Conservation (phyloP, 2,329 filamentous ascomycete genomes). For the Metarhizium guizhouense region DNA sequence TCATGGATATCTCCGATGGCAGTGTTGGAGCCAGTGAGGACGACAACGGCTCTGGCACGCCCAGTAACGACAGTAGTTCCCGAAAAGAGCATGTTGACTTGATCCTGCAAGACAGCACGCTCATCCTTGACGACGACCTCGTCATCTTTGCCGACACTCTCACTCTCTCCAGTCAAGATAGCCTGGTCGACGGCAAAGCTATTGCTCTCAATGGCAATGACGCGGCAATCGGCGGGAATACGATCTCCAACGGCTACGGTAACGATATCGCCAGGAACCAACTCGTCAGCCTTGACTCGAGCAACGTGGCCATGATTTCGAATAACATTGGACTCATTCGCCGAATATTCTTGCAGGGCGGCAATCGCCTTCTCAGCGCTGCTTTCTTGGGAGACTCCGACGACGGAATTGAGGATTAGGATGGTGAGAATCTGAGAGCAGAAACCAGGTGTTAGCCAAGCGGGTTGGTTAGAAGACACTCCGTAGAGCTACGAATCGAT, state of each 20-base stretch:
- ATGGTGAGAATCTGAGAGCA: slow-evolving; percentile 78
- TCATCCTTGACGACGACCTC: slow-evolving; percentile 58
- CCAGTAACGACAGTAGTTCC: slow-evolving; percentile 95
- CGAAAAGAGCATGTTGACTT: slow-evolving; percentile 96
- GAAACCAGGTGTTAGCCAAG: background rate
- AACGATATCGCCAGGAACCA: slow-evolving; percentile 91
- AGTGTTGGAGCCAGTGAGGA: slow-evolving; percentile 79
- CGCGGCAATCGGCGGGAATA: slow-evolving; percentile 87
- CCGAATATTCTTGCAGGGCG: slow-evolving; percentile 96
- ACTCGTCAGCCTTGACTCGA: slow-evolving; percentile 87
- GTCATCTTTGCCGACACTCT: slow-evolving; percentile 86
- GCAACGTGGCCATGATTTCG: slow-evolving; percentile 69
- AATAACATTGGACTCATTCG: slow-evolving; percentile 91
- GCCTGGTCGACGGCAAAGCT: slow-evolving; percentile 95
- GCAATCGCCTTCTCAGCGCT: slow-evolving; percentile 98
- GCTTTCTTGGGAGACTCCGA: slow-evolving; percentile 96
- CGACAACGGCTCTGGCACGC: slow-evolving; percentile 83
- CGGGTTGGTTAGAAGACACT: background rate
- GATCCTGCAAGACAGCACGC: slow-evolving; percentile 92
- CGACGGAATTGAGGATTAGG: slow-evolving; percentile 89
- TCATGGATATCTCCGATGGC: slow-evolving; percentile 98
- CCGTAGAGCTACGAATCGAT: background rate
- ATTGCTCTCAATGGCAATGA: slow-evolving; percentile 90
- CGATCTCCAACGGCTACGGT: slow-evolving; percentile 84
- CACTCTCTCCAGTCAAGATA: slow-evolving; percentile 93